Evolutionary conservation across 805 yeast species (phyloP).

Genomic region (Kregervanrija delftensis): DNA sequence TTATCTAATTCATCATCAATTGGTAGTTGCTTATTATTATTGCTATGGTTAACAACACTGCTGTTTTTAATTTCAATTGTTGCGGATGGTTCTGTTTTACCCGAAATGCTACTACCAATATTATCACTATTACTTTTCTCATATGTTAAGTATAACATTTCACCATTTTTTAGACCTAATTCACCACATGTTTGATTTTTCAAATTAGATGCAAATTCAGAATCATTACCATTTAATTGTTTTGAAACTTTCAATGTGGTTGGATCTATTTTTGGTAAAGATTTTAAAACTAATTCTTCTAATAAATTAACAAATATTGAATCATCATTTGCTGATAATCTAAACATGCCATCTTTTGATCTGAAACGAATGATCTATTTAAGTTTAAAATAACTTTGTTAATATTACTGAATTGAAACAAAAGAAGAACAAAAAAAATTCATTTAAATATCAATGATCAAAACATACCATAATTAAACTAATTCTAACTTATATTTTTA

Average conservation of each 20-base stretch:
- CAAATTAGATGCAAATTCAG: slow-evolving; percentile 25
- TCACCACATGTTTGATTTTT: slow-evolving; percentile 25
- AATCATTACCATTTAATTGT: slow-evolving; percentile 16
- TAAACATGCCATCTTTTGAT: slow-evolving; percentile 74
- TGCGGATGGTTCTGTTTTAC: slow-evolving; percentile 3
- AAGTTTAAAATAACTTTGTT: neutral
- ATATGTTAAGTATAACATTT: slow-evolving; percentile 43
- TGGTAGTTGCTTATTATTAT: slow-evolving; percentile 38
- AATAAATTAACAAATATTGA: slow-evolving; percentile 17
- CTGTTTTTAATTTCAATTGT: slow-evolving; percentile 3
- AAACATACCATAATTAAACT: neutral
- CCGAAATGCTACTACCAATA: slow-evolving; percentile 7
- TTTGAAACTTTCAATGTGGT: slow-evolving; percentile 18
- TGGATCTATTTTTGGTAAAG: slow-evolving; percentile 25
- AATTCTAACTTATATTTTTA: too few relatives aligned
- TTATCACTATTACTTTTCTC: slow-evolving; percentile 5
- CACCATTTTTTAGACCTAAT: slow-evolving; percentile 56
- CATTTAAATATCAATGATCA: neutral
- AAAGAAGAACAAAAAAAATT: neutral
- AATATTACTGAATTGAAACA: neutral
- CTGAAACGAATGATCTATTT: slow-evolving; percentile 67
- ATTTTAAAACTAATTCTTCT: slow-evolving; percentile 21
- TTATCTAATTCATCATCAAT: slow-evolving; percentile 64
- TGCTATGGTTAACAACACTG: slow-evolving; percentile 5
- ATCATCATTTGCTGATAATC: slow-evolving; percentile 39